phyloP scores from a whole-genome alignment of 129 eudicot genomes.

The Scalesia atractyloides region DNA sequence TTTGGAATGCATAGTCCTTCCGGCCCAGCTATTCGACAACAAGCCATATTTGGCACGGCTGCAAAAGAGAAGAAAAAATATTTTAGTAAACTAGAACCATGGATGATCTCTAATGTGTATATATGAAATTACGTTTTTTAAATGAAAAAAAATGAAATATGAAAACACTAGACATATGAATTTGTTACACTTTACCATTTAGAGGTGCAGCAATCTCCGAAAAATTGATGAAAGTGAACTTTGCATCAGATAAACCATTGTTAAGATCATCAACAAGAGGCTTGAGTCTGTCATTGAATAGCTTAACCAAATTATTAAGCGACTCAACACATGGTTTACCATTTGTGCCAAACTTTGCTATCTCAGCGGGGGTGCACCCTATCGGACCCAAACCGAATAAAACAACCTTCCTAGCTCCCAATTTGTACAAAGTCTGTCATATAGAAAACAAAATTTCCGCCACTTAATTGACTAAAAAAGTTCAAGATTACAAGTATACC shows the following conservation, averaged over 20 bases:
- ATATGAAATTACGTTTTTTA: no score
- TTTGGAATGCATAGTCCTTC: constrained; percentile 24
- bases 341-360: constrained; percentile 10
- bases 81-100: no score
- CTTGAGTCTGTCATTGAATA: constrained; percentile 42
- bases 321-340: constrained; percentile 31
- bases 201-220: constrained; percentile 19
- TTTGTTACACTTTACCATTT: constrained; percentile 7
- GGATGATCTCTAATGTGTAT: no score
- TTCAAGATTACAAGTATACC: not conserved
- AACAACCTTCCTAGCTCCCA: constrained; percentile 54
- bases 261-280: constrained; percentile 43
- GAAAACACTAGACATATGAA: not conserved
- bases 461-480: not conserved
- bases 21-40: constrained; percentile 23
- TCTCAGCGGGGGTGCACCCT: constrained; percentile 45
- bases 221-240: constrained; percentile 31
- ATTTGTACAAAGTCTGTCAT: constrained; percentile 37
- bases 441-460: not conserved
- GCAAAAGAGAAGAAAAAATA: not conserved
- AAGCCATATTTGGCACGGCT: constrained; percentile 25
- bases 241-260: constrained; percentile 26
- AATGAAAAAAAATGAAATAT: no score
- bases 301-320: constrained; percentile 21
- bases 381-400: constrained; percentile 35